Conservation (phyloP, 2,329 filamentous ascomycete species). For the Cryphonectria naterciae region DNA sequence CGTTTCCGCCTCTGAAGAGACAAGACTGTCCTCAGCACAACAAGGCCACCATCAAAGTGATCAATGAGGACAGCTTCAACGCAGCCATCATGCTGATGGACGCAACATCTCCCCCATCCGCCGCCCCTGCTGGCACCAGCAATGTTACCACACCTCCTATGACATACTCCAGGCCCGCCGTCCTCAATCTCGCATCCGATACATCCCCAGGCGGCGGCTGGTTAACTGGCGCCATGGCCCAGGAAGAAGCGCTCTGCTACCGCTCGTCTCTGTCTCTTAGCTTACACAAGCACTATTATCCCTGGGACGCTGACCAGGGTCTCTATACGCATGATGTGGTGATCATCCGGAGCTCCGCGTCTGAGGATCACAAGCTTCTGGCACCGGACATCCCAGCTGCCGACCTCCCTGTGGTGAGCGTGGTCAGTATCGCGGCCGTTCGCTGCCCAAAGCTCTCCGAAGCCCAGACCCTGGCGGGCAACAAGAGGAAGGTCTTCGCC, state of each 20-base stretch:
- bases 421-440: constrained; percentile 62
- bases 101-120: constrained; percentile 5
- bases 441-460: constrained; percentile 42
- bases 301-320: constrained; percentile 31
- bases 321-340: constrained; percentile 41
- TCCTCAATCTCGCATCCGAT: constrained; percentile 70
- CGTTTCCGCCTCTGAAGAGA: constrained; percentile 44
- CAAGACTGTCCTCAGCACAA: constrained; percentile 48
- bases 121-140: neutral
- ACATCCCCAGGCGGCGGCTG: constrained; percentile 65
- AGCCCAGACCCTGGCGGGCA: constrained; percentile 30
- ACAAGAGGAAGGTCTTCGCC: constrained; percentile 44
- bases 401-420: constrained; percentile 57
- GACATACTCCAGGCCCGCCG: constrained; percentile 48
- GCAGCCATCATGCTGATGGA: constrained; percentile 50
- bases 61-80: constrained; percentile 62
- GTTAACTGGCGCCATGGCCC: constrained; percentile 62
- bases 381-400: constrained; percentile 25
- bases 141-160: neutral
- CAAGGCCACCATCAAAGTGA: constrained; percentile 47
- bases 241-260: constrained; percentile 72
- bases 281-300: constrained; percentile 42
- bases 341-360: constrained; percentile 35
- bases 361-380: constrained; percentile 35
- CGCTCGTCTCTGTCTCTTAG: constrained; percentile 59